Evolutionary conservation across 2,329 filamentous ascomycete species (phyloP).

Genomic region (Cytospora leucostoma): DNA sequence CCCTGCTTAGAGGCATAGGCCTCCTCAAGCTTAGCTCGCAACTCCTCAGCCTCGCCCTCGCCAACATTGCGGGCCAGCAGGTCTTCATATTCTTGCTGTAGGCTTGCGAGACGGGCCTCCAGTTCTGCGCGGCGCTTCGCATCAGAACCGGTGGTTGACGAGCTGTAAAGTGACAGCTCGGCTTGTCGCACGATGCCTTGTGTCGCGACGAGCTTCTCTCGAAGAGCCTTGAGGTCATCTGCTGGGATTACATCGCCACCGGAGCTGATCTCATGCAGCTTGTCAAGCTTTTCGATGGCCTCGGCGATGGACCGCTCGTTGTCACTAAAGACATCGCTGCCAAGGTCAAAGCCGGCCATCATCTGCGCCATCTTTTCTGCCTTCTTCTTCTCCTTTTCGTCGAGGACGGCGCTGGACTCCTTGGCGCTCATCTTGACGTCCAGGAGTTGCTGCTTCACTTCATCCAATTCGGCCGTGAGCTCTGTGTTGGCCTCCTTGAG

Average conservation of each 20-base stretch:
- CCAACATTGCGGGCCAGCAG: conserved; percentile 77
- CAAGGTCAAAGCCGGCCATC: conserved; percentile 98
- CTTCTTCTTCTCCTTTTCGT: conserved; percentile 99
- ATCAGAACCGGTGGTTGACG: conserved; percentile 63
- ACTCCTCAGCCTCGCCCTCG: conserved; percentile 77
- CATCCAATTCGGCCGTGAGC: conserved; percentile 87
- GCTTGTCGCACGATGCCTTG: conserved; percentile 92
- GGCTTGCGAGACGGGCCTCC: conserved; percentile 70
- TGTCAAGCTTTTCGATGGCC: conserved; percentile 81
- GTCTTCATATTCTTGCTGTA: conserved; percentile 84
- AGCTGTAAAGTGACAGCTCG: conserved; percentile 79
- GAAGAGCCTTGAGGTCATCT: conserved; percentile 77
- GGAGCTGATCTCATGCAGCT: conserved; percentile 73
- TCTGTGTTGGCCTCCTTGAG: conserved; percentile 95
- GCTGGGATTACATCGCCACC: conserved; percentile 78
- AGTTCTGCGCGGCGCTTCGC: conserved; percentile 72
- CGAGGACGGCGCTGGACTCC: conserved; percentile 83
- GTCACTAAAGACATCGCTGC: conserved; percentile 87
- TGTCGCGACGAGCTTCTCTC: conserved; percentile 78
- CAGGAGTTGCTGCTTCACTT: conserved; percentile 92
- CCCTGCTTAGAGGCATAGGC: conserved; percentile 76
- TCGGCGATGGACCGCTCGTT: conserved; percentile 85
- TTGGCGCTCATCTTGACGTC: conserved; percentile 97
- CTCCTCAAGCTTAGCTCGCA: conserved; percentile 77
- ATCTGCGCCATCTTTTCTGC: conserved; percentile 99